A percentile compares a stretch with the other conserved stretches of the same genome.
These are phyloP conservation scores for Kwoniella mangroviensis DNA, from an alignment of 768 basidiomycete genomes.

Conservation along the genomic window DNA sequence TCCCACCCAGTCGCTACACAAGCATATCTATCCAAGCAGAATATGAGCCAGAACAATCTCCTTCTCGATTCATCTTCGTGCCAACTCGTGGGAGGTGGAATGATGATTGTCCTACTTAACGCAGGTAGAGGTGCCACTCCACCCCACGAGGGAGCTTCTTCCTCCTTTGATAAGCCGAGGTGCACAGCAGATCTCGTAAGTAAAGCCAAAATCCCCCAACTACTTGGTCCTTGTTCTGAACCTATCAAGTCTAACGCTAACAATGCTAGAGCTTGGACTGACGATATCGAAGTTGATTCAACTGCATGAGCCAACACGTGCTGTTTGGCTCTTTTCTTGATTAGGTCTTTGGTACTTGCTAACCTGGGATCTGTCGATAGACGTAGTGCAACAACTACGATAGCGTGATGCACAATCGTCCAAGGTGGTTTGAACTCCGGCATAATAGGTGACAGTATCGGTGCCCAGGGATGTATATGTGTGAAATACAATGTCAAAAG, in stretches of 20 bases:
- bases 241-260: slow-evolving; percentile 57
- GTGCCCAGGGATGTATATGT: slow-evolving; percentile 56
- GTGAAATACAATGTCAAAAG: slow-evolving; percentile 52
- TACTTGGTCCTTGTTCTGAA: slow-evolving; percentile 54
- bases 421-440: slow-evolving; percentile 44
- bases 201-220: slow-evolving; percentile 56
- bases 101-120: slow-evolving; percentile 53
- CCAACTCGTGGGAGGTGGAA: slow-evolving; percentile 52
- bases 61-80: slow-evolving; percentile 55
- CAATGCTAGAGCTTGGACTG: slow-evolving; percentile 56
- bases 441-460: slow-evolving; percentile 50
- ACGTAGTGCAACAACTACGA: slow-evolving; percentile 54
- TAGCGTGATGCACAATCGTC: slow-evolving; percentile 56
- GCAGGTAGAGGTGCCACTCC: slow-evolving; percentile 40
- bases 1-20: slow-evolving; percentile 57
- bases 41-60: slow-evolving; percentile 57
- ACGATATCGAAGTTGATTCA: slow-evolving; percentile 52
- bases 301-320: slow-evolving; percentile 56
- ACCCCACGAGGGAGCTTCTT: slow-evolving; percentile 30
- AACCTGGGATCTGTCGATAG: slow-evolving; percentile 50
- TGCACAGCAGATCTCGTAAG: slow-evolving; percentile 56
- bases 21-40: slow-evolving; percentile 56
- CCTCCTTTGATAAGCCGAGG: slow-evolving; percentile 50
- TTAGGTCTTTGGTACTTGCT: slow-evolving; percentile 30
- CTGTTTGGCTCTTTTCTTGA: slow-evolving; percentile 51